Evolutionary conservation across 2,329 filamentous ascomycete species (phyloP).

Genomic region (Malbranchea zuffiana): DNA sequence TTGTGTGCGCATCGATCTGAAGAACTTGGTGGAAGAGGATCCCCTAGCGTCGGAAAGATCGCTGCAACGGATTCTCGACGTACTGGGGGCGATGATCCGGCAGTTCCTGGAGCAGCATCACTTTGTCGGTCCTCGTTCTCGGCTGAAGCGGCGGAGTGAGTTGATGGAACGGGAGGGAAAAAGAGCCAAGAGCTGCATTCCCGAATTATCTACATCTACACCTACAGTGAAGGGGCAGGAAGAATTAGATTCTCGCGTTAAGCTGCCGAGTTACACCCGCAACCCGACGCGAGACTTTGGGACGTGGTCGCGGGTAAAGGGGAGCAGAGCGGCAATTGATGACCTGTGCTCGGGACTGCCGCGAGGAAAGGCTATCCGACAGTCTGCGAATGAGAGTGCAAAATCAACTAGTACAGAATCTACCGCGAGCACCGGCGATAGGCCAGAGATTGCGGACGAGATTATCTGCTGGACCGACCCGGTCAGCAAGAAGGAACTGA

Average conservation of each 20-base stretch:
- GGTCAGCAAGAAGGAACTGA: constrained; percentile 33
- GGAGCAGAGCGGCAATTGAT: constrained; percentile 19
- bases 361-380: constrained; percentile 8
- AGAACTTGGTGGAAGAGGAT: constrained; percentile 30
- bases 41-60: constrained; percentile 29
- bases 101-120: constrained; percentile 67
- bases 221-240: constrained; percentile 14
- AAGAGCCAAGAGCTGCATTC: constrained; percentile 1
- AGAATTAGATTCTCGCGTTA: constrained; percentile 21
- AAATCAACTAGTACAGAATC: too few relatives aligned
- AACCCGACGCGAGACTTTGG: constrained; percentile 19
- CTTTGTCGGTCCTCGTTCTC: constrained; percentile 45
- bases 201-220: not conserved
- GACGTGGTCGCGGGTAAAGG: constrained; percentile 35
- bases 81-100: constrained; percentile 57
- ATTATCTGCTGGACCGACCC: constrained; percentile 50
- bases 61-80: constrained; percentile 48
- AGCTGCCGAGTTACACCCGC: constrained; percentile 22
- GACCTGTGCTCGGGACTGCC: constrained; percentile 17
- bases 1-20: constrained; percentile 55
- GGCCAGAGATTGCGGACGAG: constrained; percentile 18
- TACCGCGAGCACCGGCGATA: too few relatives aligned
- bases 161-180: constrained; percentile 4
- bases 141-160: constrained; percentile 2
- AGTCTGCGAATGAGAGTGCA: too few relatives aligned